A percentile compares a stretch with the other conserved stretches of the same genome.
phyloP scores from a whole-genome alignment of 108 stramenopile species.

The Cyclotella distinguenda region DNA sequence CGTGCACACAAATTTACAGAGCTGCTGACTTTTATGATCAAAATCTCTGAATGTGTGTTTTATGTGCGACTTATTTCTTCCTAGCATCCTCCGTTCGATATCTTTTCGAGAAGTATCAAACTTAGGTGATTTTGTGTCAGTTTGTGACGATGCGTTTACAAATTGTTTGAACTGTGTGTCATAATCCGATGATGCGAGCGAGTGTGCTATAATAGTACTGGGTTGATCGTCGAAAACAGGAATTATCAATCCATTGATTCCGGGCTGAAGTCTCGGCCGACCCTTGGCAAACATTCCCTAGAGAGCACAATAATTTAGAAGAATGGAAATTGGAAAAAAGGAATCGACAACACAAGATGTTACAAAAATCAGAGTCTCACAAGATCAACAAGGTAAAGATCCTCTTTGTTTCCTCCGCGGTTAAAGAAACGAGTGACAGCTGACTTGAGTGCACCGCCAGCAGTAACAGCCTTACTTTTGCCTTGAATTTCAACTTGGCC shows the following conservation, averaged over 20 bases:
- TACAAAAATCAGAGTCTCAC: too few relatives aligned
- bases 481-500: constrained; percentile 29
- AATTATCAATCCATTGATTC: constrained; percentile 85
- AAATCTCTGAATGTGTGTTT: constrained; percentile 91
- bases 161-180: constrained; percentile 75
- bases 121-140: constrained; percentile 29
- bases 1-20: constrained; percentile 94
- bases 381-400: constrained; percentile 87
- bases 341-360: too few relatives aligned
- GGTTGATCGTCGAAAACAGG: constrained; percentile 93
- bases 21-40: constrained; percentile 84
- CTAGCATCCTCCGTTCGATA: constrained; percentile 82
- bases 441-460: constrained; percentile 87
- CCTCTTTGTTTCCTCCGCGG: constrained; percentile 77
- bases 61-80: constrained; percentile 86
- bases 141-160: constrained; percentile 19
- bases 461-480: constrained; percentile 62
- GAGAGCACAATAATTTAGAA: too few relatives aligned
- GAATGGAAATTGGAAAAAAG: too few relatives aligned
- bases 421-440: constrained; percentile 89
- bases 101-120: constrained; percentile 52
- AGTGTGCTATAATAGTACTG: constrained; percentile 92
- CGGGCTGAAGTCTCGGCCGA: constrained; percentile 85
- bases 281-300: constrained; percentile 87
- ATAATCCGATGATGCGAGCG: constrained; percentile 83